Evolutionary conservation across 768 basidiomycete genomes (phyloP).

Genomic region (Cystobasidium tubakii): DNA sequence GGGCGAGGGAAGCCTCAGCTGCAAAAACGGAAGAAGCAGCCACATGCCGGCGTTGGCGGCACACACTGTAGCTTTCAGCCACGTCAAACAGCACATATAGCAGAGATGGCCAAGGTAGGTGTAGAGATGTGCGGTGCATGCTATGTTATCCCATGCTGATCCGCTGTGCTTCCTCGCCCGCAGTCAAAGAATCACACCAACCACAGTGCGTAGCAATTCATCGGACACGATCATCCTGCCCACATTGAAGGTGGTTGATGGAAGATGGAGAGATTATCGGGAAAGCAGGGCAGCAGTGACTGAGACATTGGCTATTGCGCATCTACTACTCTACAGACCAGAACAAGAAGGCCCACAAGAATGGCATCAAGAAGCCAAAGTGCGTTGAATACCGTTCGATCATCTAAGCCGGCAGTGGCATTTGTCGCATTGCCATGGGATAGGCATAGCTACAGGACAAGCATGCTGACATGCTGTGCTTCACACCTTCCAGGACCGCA

Average conservation of each 20-base stretch:
- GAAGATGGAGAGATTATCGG: background rate
- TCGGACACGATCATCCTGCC: background rate
- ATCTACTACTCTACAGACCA: conserved; percentile 26
- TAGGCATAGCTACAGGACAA: background rate
- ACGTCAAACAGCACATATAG: conserved; percentile 3
- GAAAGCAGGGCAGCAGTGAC: background rate
- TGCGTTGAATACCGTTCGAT: conserved; percentile 3
- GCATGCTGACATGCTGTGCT: conserved; percentile 4
- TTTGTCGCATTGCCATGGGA: background rate
- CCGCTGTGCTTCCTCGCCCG: background rate
- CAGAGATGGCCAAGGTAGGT: conserved; percentile 26
- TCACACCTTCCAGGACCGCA: conserved; percentile 52
- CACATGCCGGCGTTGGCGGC: background rate
- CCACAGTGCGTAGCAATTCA: conserved; percentile 12
- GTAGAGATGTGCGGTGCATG: background rate
- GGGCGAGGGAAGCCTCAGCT: background rate
- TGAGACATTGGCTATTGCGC: background rate
- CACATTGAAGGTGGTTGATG: background rate
- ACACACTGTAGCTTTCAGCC: background rate
- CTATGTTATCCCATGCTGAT: background rate
- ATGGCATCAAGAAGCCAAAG: conserved; percentile 79
- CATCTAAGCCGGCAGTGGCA: background rate
- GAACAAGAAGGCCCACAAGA: conserved; percentile 88
- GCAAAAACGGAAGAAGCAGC: background rate
- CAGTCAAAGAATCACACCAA: conserved; percentile 33